Evolutionary conservation across 2,329 filamentous ascomycete species (phyloP).

Genomic region (Microcyclospora tardicrescens): DNA sequence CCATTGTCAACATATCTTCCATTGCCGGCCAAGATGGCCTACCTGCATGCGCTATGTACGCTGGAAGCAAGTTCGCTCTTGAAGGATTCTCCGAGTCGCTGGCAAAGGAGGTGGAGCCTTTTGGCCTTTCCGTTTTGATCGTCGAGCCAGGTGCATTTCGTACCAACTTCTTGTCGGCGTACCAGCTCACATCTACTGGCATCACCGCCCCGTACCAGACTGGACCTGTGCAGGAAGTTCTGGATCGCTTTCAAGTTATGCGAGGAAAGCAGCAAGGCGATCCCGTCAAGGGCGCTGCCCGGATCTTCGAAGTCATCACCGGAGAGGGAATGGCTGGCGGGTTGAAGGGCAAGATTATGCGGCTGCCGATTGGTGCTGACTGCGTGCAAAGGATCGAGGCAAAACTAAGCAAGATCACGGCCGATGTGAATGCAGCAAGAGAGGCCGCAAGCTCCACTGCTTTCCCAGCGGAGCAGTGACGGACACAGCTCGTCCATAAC

Average conservation of each 20-base stretch:
- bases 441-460: too few relatives aligned
- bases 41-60: slow-evolving; percentile 9
- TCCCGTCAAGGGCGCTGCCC: slow-evolving; percentile 24
- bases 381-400: slow-evolving; percentile 17
- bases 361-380: slow-evolving; percentile 29
- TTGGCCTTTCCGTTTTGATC: slow-evolving; percentile 27
- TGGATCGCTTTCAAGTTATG: slow-evolving; percentile 5
- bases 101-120: slow-evolving; percentile 23
- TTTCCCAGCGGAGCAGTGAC: too few relatives aligned
- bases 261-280: slow-evolving; percentile 21
- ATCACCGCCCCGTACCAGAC: slow-evolving; percentile 8
- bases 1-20: slow-evolving; percentile 13
- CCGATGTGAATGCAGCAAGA: too few relatives aligned
- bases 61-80: slow-evolving; percentile 26
- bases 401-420: too few relatives aligned
- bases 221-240: not conserved
- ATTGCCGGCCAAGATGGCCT: slow-evolving; percentile 10
- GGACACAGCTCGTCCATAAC: too few relatives aligned
- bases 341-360: slow-evolving; percentile 17
- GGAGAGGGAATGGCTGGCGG: slow-evolving; percentile 24
- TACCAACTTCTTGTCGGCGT: slow-evolving; percentile 27
- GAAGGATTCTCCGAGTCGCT: slow-evolving; percentile 30
- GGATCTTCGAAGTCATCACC: slow-evolving; percentile 28
- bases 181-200: slow-evolving; percentile 1
- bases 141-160: slow-evolving; percentile 33